Conservation (phyloP, 2,329 filamentous ascomycete species). For the Apiospora rasikravindrae region DNA sequence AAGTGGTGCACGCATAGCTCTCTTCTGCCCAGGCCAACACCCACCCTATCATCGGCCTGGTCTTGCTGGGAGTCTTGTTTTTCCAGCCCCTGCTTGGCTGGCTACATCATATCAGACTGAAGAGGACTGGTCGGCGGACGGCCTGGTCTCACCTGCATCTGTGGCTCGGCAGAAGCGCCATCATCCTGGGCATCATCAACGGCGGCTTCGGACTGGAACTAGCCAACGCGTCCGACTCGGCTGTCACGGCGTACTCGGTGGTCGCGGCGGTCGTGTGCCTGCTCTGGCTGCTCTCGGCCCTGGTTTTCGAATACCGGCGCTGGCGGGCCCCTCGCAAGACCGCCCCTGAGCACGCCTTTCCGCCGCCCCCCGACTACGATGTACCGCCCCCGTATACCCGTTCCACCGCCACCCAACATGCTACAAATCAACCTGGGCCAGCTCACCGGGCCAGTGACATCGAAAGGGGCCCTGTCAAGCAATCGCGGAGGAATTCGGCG, state of each 20-base stretch:
- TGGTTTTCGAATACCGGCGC: constrained; percentile 39
- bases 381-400: constrained; percentile 26
- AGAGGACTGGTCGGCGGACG: constrained; percentile 42
- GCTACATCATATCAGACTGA: constrained; percentile 49
- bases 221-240: constrained; percentile 34
- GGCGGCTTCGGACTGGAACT: constrained; percentile 50
- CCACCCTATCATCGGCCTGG: constrained; percentile 54
- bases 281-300: constrained; percentile 43
- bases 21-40: constrained; percentile 39
- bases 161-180: constrained; percentile 46
- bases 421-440: background rate
- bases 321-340: constrained; percentile 21
- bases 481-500: background rate
- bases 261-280: constrained; percentile 45
- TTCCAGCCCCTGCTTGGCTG: constrained; percentile 49
- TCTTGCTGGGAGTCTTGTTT: constrained; percentile 45
- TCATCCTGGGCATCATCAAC: constrained; percentile 51
- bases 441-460: background rate
- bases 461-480: background rate
- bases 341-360: background rate
- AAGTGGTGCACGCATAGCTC: constrained; percentile 32
- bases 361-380: background rate
- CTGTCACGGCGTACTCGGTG: constrained; percentile 45
- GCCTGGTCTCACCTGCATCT: constrained; percentile 50
- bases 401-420: background rate